Evolutionary conservation across 1,284 basidiomycete species (phyloP), one percentile per base, ranked within the genome.

Genomic region (Leucoagaricus sp.): DNA sequence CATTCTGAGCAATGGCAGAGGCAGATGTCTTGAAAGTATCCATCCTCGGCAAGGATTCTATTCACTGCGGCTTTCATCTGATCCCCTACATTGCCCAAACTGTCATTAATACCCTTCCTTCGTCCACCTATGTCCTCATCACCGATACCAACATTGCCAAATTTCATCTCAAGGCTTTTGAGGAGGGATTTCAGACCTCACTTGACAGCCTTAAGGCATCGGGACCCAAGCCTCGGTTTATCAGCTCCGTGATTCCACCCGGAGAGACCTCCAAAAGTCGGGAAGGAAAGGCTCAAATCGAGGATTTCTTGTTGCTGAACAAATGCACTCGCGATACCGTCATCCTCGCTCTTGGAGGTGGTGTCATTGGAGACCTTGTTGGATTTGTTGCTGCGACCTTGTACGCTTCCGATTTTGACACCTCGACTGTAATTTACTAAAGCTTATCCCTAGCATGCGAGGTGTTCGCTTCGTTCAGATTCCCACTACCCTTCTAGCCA

Each of bases 331-430:
- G 96, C 57, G 96, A 97, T 71, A 96, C 93, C 2, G 93, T 98
- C 61, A 80, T 98, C 58, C 78, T 99, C 51, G 96, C 96, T 0
- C 83, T 99, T 29, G 96, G 96, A 23, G 96, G 96, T 36, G 96
- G 96, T 51, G 96, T 99, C 60, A 94, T 99, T 63, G 97, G 94
- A 23, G 96, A 99, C 75, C 80, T 99, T 17, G 88, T 94, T 58
- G 96, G 96, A 40, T 99, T 98, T 67, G 95, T 98, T 49, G 92
- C 96, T 26, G 94, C 97, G 2, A 99, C 96, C n/a, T 97, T 98
- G 93, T 94, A 67, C 76, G 91, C 83, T 1, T 47, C 53, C 46
- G 41, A 9, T 36, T 34, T 25, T 23, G 25, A 38, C 41, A 12
- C 42, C 26, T 45, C 21, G 23, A 10, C 40, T 23, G 19, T 40